Evolutionary conservation across 805 yeast genomes (phyloP), one percentile per base, ranked within the genome.

Genomic region (Candida vaughaniae): DNA sequence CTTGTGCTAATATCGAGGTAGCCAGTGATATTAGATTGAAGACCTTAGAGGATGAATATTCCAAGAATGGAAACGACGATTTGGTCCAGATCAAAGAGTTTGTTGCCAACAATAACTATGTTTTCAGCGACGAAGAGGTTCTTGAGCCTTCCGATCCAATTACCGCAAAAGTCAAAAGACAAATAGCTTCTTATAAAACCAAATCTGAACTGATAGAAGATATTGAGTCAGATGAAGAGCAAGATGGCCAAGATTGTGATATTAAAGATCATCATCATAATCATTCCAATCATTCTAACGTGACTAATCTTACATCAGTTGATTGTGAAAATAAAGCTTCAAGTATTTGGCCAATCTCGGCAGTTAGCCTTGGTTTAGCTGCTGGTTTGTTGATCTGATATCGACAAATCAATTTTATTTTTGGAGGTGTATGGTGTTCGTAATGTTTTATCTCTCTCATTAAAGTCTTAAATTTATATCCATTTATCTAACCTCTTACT

Each of bases 1-100:
- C 85, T 11, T 82, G 88, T 58, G 81, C 83, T 29, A 75, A 75
- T 45, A 79, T 82, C 42, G 63, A 63, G 40, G 48, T 49, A 18
- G 62, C 59, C 6, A 33, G 41, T 27, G 46, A 39, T 28, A 45
- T 30, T 7, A 42, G 55, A 38, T 23, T 51, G 14, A 39, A 48
- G 22, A 42, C 30, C 28, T 39, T 52, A 22, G 46, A 49, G 22
- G 28, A 36, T 17, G 55, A 52, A 30, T 52, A 47, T 33, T 9
- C 16, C 14, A 22, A 22, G 17, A 42, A 35, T 18, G 50, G 48
- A 4, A 34, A 41, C 25, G 20, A 25, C 9, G 46, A 43, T 32
- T 43, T 45, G 29, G 35, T 23, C 5, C 38, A 42, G 22, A 22
- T 45, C n/a, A 27, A 39, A 12, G 19, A 33, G 15, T 45, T 45